Evolutionary conservation across 1,284 basidiomycete genomes (phyloP), one percentile per base, ranked within the genome.

Genomic region (Apiotrichum brassicae): DNA sequence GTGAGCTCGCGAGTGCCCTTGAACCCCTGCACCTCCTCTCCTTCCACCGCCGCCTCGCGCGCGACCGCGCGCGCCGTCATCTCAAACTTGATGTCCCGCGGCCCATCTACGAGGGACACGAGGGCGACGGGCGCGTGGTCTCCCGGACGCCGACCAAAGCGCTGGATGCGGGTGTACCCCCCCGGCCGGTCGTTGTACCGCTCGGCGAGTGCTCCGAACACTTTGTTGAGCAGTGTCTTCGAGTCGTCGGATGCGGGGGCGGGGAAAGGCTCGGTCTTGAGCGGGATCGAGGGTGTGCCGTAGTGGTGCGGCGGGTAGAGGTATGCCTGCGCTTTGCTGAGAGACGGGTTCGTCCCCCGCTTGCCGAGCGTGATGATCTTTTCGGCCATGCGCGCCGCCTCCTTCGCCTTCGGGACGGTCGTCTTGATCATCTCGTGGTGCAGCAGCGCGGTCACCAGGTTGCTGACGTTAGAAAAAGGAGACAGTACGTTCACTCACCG

Each of bases 391-490:
- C 89, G 81, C 11, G 89, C 88, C 4, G 92, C 78, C 67, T 97
- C 92, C 69, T 87, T 86, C 2, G 95, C 95, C 73, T 98, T 98
- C 20, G 95, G 87, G 24, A 97, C 76, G 0, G 95, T 99, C 6
- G 95, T 98, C 70, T 87, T 86, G 71, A 99, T 94, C 66, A 90
- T 86, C 69, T 97, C 91, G 75, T 98, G 92, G 68, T 97, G 83
- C 54, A 99, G 81, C 41, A 98, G 80, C 14, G 92, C 93, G 18
- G 91, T 88, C 61, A 99, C 94, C 48, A 98, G 76, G 73, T 97
- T 97, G 59, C 93, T 92, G 64, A 7, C 28, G 39, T 14, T 13
- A 39, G 37, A 11, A 6, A 39, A 6, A 16, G 33, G 11, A 7
- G 33, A 16, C 9, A 7, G 13, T 14, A 16, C 9, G 12, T 11